Percentiles rank a stretch among this genome's conserved stretches.
Evolutionary conservation across 2,329 filamentous ascomycete species (phyloP).

Genomic region (Pyrenochaeta sp.): DNA sequence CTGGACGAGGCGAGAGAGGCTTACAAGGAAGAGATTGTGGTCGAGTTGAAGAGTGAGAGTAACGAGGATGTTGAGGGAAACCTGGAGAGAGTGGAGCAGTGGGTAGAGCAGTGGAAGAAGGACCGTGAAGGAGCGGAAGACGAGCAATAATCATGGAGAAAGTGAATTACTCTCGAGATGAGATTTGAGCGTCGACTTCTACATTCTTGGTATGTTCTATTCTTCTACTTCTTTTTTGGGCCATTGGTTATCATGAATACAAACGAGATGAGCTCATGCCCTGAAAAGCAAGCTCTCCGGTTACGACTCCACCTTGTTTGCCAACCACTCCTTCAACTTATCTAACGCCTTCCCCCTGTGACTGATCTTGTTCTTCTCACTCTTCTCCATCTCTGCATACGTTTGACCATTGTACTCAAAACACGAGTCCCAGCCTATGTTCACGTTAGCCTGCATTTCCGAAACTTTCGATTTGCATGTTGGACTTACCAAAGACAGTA

Average conservation of each 20-base stretch:
- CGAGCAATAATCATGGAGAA: not conserved
- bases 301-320: conserved; percentile 49
- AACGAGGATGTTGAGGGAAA: conserved; percentile 91
- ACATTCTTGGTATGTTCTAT: not conserved
- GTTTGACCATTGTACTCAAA: conserved; percentile 92
- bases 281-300: not conserved
- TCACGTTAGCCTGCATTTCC: conserved; percentile 10
- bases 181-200: not conserved
- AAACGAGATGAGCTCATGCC: not conserved
- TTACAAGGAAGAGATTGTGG: conserved; percentile 86
- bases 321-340: conserved; percentile 85
- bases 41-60: conserved; percentile 84
- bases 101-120: conserved; percentile 84
- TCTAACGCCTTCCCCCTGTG: conserved; percentile 87
- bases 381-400: conserved; percentile 94
- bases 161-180: not conserved
- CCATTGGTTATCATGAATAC: not conserved
- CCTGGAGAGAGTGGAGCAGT: conserved; percentile 80
- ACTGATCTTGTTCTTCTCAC: conserved; percentile 88
- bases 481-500: conserved; percentile 77
- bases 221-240: not conserved
- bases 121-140: conserved; percentile 57
- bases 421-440: conserved; percentile 88
- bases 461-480: not conserved
- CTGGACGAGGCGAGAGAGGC: conserved; percentile 88